Evolutionary conservation across 345 rosid species (phyloP).

Genomic region (Brassica rapa): DNA sequence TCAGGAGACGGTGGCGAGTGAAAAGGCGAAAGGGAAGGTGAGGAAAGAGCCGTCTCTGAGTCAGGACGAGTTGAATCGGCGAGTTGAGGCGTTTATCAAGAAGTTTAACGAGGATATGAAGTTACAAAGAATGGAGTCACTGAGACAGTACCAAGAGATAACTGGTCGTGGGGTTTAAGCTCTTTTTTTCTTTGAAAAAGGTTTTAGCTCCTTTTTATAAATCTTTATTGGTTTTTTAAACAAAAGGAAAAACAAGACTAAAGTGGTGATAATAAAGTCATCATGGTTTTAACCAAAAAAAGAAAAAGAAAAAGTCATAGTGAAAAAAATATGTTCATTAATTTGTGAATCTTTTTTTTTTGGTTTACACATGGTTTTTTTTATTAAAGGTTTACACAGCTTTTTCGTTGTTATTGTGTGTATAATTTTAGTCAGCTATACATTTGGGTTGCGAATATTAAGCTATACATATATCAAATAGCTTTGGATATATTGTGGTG

Average conservation of each 20-base stretch:
- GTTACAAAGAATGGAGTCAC: slow-evolving; percentile 72
- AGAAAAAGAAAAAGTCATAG: neutral
- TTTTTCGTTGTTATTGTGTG: neutral
- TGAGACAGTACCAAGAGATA: slow-evolving; percentile 64
- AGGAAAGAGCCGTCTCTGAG: slow-evolving; percentile 65
- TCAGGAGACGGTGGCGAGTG: slow-evolving; percentile 8
- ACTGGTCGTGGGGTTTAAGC: slow-evolving; percentile 37
- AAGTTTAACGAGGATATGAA: slow-evolving; percentile 89
- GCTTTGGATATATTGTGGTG: neutral
- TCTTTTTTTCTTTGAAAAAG: neutral
- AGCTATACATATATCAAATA: neutral
- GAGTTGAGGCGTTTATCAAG: slow-evolving; percentile 79
- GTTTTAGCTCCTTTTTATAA: neutral
- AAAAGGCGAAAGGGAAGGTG: slow-evolving; percentile 23
- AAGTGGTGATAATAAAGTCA: neutral
- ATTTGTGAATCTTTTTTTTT: neutral
- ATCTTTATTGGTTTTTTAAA: slow-evolving; percentile 9
- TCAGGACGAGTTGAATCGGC: slow-evolving; percentile 85
- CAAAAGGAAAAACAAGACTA: neutral
- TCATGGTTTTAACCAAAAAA: neutral
- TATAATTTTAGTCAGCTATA: neutral
- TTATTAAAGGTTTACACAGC: neutral
- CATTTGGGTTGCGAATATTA: neutral
- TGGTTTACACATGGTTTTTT: neutral
- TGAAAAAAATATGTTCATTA: neutral